Evolutionary conservation across 306 rosid genomes (phyloP).

Genomic region (Abrus pulchellus): DNA sequence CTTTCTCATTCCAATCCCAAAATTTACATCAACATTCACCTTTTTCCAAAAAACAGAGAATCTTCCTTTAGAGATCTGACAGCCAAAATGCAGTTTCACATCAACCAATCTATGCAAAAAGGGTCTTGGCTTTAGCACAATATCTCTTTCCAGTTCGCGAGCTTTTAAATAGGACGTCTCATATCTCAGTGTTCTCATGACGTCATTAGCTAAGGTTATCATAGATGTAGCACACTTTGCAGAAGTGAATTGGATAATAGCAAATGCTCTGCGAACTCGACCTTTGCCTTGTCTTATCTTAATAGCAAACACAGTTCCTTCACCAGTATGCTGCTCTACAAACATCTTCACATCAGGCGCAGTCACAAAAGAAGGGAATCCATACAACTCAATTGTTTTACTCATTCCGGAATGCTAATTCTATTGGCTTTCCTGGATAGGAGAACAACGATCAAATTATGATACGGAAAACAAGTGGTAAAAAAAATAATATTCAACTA

Average conservation of each 20-base stretch:
- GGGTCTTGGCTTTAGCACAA: slow-evolving; percentile 60
- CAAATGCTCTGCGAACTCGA: slow-evolving; percentile 53
- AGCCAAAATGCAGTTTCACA: slow-evolving; percentile 71
- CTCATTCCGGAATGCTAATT: slow-evolving; percentile 57
- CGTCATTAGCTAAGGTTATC: slow-evolving; percentile 33
- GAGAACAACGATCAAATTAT: background rate
- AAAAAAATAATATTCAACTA: slow-evolving; percentile 1
- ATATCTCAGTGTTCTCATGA: slow-evolving; percentile 33
- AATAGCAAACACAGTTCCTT: slow-evolving; percentile 66
- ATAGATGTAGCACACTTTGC: slow-evolving; percentile 50
- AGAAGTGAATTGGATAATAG: slow-evolving; percentile 70
- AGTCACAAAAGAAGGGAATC: slow-evolving; percentile 61
- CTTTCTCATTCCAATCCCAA: slow-evolving; percentile 61
- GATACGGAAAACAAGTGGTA: background rate
- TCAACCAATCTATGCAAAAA: slow-evolving; percentile 47
- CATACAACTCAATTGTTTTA: slow-evolving; percentile 70
- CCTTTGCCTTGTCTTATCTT: slow-evolving; percentile 58
- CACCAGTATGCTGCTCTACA: slow-evolving; percentile 66
- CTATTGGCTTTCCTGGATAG: slow-evolving; percentile 40
- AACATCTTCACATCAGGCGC: slow-evolving; percentile 44
- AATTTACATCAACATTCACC: slow-evolving; percentile 54
- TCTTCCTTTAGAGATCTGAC: slow-evolving; percentile 59
- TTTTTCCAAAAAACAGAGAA: slow-evolving; percentile 57
- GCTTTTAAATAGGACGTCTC: slow-evolving; percentile 54
- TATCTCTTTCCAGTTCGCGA: slow-evolving; percentile 58